These are phyloP conservation scores for Aquilaria yunnanensis DNA, from an alignment of 345 rosid species.

Conservation along the genomic window DNA sequence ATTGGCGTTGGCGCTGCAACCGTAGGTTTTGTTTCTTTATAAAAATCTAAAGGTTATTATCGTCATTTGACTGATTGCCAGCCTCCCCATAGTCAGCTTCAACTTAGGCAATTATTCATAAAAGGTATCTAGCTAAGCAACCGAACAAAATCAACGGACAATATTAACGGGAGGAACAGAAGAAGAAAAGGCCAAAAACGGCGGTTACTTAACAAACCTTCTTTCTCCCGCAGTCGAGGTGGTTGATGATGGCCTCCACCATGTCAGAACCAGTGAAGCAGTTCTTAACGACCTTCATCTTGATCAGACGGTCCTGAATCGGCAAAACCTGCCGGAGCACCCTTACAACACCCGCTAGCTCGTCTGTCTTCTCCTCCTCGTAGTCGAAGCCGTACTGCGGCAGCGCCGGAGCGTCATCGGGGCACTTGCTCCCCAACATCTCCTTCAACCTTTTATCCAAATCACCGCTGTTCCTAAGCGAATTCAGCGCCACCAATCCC, in stretches of 20 bases:
- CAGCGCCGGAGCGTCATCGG: slow-evolving; percentile 49
- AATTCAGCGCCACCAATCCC: slow-evolving; percentile 71
- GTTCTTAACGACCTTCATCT: slow-evolving; percentile 81
- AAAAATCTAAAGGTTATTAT: too few relatives aligned
- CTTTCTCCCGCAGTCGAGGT: slow-evolving; percentile 62
- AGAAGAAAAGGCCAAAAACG: slow-evolving; percentile 7
- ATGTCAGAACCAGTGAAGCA: slow-evolving; percentile 78
- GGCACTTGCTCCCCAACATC: slow-evolving; percentile 41
- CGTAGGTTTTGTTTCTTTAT: neutral
- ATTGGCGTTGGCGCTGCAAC: slow-evolving; percentile 6
- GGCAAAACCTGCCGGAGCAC: slow-evolving; percentile 63
- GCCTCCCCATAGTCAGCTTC: too few relatives aligned
- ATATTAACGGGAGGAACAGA: neutral
- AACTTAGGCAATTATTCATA: too few relatives aligned
- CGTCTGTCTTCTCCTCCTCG: slow-evolving; percentile 46
- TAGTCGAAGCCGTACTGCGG: slow-evolving; percentile 66
- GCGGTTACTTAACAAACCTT: slow-evolving; percentile 41
- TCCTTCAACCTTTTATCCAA: slow-evolving; percentile 55
- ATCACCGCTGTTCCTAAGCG: slow-evolving; percentile 62
- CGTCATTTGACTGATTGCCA: too few relatives aligned
- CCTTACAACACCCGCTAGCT: slow-evolving; percentile 38
- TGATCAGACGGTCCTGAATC: slow-evolving; percentile 75
- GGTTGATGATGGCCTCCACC: slow-evolving; percentile 61
- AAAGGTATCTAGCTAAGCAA: neutral
- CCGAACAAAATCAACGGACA: neutral